These are phyloP conservation scores for Lycium ferocissimum DNA, from an alignment of 257 asterid genomes.

Conservation along the genomic window DNA sequence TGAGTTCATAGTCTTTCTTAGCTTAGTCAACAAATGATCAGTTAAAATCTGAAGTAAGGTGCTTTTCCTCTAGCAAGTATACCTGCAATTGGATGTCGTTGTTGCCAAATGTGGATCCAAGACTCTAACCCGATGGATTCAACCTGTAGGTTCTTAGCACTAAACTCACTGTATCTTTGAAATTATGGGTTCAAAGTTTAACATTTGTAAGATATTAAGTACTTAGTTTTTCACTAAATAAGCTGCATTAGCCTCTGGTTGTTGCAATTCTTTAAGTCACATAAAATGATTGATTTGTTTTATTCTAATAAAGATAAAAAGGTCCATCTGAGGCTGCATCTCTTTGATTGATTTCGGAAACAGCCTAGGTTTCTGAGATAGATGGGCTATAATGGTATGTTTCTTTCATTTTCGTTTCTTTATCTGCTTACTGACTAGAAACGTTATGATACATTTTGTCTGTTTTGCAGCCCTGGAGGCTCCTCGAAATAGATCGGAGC, in stretches of 20 bases:
- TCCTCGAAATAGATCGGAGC: conserved; percentile 85
- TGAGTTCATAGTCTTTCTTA: neutral
- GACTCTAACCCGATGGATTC: too few species aligned
- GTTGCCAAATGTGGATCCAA: neutral
- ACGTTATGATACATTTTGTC: conserved; percentile 15
- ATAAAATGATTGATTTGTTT: neutral
- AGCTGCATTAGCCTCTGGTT: too few species aligned
- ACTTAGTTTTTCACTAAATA: too few species aligned
- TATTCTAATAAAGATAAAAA: too few species aligned
- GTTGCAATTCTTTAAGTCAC: neutral
- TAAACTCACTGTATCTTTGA: too few species aligned
- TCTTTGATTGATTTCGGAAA: neutral
- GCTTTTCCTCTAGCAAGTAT: neutral
- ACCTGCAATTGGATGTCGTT: neutral
- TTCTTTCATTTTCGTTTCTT: neutral
- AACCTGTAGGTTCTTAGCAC: too few species aligned
- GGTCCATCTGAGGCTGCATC: too few species aligned
- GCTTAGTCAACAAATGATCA: neutral
- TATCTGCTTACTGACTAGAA: neutral
- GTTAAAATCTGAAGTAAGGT: neutral
- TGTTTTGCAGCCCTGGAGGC: conserved; percentile 73
- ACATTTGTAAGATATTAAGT: too few species aligned
- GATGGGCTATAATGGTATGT: neutral
- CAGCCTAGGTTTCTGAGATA: neutral
- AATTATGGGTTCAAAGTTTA: too few species aligned